These are phyloP conservation scores for Cyberlindnera bimundalis DNA, from an alignment of 805 yeast genomes.

Conservation along the genomic window DNA sequence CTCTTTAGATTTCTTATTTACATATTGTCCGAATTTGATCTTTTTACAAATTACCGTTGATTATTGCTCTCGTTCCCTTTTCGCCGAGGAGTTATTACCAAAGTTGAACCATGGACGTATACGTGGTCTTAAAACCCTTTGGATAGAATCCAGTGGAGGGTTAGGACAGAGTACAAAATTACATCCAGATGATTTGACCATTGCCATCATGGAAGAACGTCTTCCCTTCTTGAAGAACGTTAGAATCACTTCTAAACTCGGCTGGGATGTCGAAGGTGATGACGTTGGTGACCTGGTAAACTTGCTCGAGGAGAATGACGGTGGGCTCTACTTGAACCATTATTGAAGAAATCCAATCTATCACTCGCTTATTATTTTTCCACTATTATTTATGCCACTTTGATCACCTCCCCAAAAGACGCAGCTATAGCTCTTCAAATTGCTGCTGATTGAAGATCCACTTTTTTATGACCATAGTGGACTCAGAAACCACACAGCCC, in stretches of 20 bases:
- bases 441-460: too few relatives aligned
- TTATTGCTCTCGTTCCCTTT: constrained; percentile 53
- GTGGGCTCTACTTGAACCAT: constrained; percentile 63
- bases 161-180: constrained; percentile 79
- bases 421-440: too few relatives aligned
- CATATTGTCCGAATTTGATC: constrained; percentile 70
- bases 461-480: too few relatives aligned
- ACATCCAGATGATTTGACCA: constrained; percentile 84
- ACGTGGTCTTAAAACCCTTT: constrained; percentile 57
- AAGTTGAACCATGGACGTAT: constrained; percentile 24
- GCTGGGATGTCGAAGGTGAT: constrained; percentile 74
- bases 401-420: too few relatives aligned
- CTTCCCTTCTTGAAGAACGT: constrained; percentile 64
- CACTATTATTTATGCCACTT: too few relatives aligned
- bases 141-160: constrained; percentile 82
- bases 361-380: too few relatives aligned
- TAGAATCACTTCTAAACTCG: constrained; percentile 69
- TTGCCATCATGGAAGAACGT: constrained; percentile 77
- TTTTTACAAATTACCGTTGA: constrained; percentile 74
- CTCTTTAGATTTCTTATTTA: constrained; percentile 70
- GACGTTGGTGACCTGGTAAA: constrained; percentile 62
- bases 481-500: too few relatives aligned
- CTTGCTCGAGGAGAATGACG: constrained; percentile 69
- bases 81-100: constrained; percentile 42
- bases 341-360: constrained; percentile 19